These are phyloP conservation scores for Xylaria sp. DNA, from an alignment of 495 filamentous ascomycete genomes.

Conservation along the genomic window DNA sequence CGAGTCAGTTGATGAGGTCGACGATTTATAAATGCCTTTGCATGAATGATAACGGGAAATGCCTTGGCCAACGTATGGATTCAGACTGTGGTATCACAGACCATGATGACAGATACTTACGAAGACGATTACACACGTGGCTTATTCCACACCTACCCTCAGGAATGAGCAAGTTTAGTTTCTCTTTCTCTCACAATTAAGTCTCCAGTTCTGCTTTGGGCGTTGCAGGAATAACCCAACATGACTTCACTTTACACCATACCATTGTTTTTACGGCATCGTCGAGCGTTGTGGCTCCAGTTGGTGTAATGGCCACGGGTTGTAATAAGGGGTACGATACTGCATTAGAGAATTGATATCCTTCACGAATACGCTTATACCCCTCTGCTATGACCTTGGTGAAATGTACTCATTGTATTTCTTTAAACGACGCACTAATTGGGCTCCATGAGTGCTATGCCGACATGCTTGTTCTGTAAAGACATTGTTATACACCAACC, in stretches of 20 bases:
- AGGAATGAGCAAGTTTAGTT: neutral
- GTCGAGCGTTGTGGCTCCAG: conserved; percentile 3
- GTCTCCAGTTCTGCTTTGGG: neutral
- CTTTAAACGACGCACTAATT: neutral
- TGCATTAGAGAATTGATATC: neutral
- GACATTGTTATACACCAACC: neutral
- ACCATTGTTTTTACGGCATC: neutral
- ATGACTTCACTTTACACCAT: neutral
- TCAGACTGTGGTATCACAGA: conserved; percentile 10
- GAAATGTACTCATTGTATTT: neutral
- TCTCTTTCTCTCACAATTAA: neutral
- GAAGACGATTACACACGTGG: neutral
- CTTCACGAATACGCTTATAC: neutral
- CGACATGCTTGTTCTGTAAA: neutral
- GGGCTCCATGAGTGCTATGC: neutral
- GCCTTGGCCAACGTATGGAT: conserved; percentile 18
- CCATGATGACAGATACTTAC: neutral
- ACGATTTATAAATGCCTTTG: conserved; percentile 25
- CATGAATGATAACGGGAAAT: conserved; percentile 11
- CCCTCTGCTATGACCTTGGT: neutral
- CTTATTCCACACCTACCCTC: neutral
- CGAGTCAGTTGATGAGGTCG: conserved; percentile 11
- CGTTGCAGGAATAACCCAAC: neutral
- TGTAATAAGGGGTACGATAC: conserved; percentile 1
- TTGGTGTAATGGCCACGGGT: conserved; percentile 8